Conservation (phyloP, 106 monocot species). For the Hemerocallis citrina region DNA sequence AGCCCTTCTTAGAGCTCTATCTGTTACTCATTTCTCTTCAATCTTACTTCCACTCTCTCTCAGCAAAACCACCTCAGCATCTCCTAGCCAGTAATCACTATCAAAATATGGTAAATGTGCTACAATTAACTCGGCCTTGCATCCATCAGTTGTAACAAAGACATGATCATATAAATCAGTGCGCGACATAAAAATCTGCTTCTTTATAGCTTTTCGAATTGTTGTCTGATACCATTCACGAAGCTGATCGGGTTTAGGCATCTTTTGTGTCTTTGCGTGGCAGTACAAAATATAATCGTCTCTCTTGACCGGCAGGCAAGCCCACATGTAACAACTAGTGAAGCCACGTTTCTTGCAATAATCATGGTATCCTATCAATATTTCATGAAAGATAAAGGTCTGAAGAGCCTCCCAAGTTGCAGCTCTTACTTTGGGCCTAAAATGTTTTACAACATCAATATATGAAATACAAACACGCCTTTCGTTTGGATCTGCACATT, state of each 20-base stretch:
- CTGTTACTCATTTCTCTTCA: slow-evolving; percentile 37
- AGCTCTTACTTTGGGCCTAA: too few relatives aligned
- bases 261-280: slow-evolving; percentile 56
- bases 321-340: too few relatives aligned
- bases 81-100: slow-evolving; percentile 78
- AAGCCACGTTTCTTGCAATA: slow-evolving; percentile 76
- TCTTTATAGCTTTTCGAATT: slow-evolving; percentile 51
- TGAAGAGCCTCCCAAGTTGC: too few relatives aligned
- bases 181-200: slow-evolving; percentile 48
- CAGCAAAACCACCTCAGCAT: slow-evolving; percentile 57
- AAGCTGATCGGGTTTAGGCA: slow-evolving; percentile 55
- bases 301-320: slow-evolving; percentile 47
- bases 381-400: too few relatives aligned
- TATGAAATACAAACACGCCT: too few relatives aligned
- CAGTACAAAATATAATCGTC: slow-evolving; percentile 69
- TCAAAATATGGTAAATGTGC: slow-evolving; percentile 81
- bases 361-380: slow-evolving; percentile 57
- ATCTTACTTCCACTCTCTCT: slow-evolving; percentile 32
- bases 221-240: slow-evolving; percentile 51
- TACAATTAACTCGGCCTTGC: slow-evolving; percentile 55
- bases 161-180: slow-evolving; percentile 70
- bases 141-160: slow-evolving; percentile 42
- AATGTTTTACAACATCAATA: too few relatives aligned
- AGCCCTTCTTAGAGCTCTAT: slow-evolving; percentile 53
- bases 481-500: too few relatives aligned